A percentile compares a stretch with the other conserved stretches of the same genome.
phyloP scores from a whole-genome alignment of 1,139 yeast species.

The Blastobotrys capitulatus region DNA sequence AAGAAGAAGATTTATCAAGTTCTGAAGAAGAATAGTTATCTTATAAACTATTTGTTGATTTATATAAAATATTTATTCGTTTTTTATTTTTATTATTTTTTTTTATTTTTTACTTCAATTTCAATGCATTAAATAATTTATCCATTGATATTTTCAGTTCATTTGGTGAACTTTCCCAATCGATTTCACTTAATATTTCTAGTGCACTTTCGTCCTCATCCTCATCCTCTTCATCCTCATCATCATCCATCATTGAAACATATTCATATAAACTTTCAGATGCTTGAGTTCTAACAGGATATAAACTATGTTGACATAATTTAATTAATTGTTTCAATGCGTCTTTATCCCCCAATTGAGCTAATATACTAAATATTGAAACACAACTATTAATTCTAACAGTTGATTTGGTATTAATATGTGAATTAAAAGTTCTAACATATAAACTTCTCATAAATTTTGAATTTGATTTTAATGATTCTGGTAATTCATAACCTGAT shows the following conservation, averaged over 20 bases:
- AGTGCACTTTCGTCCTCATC: neutral
- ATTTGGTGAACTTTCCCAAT: slow-evolving; percentile 1
- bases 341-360: slow-evolving; percentile 16
- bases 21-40: slow-evolving; percentile 24
- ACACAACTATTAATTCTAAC: slow-evolving; percentile 17
- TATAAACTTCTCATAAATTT: slow-evolving; percentile 12
- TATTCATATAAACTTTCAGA: slow-evolving; percentile 22
- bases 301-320: slow-evolving; percentile 19
- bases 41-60: no score
- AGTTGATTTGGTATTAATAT: slow-evolving; percentile 21
- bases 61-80: neutral
- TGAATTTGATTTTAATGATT: neutral
- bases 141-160: neutral
- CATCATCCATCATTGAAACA: neutral
- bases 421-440: slow-evolving; percentile 21
- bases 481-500: slow-evolving; percentile 15
- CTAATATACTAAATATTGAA: slow-evolving; percentile 19
- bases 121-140: neutral
- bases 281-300: slow-evolving; percentile 24
- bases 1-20: slow-evolving; percentile 26
- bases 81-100: neutral
- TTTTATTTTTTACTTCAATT: neutral
- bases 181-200: slow-evolving; percentile 3
- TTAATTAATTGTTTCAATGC: slow-evolving; percentile 18
- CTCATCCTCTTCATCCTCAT: neutral